phyloP scores from a whole-genome alignment of 202 grass and related monocot species.

The Saccharum hybrid region DNA sequence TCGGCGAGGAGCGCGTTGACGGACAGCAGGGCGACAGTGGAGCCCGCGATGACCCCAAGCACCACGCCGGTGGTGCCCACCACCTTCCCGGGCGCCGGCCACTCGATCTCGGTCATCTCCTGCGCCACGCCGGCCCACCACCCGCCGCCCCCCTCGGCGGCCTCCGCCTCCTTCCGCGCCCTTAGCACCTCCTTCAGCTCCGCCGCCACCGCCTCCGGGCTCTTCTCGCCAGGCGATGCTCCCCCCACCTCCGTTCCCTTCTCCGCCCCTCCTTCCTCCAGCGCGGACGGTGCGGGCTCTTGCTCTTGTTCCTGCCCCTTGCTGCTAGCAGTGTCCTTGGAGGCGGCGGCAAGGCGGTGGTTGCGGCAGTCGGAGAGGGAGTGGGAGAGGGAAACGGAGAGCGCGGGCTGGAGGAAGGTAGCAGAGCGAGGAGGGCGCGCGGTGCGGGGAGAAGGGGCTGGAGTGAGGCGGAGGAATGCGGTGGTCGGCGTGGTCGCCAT shows the following conservation, averaged over 20 bases:
- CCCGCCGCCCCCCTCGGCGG: conserved; percentile 6
- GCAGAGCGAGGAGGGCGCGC: conserved; percentile 4
- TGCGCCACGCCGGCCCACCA: conserved; percentile 65
- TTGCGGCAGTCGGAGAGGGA: conserved; percentile 13
- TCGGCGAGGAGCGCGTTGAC: conserved; percentile 86
- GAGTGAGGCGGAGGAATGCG: conserved; percentile 35
- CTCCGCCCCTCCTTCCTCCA: not conserved
- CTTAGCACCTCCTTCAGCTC: conserved; percentile 83
- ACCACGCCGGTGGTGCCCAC: conserved; percentile 80
- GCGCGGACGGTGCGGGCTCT: conserved; percentile 18
- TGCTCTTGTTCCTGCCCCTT: conserved; percentile 45
- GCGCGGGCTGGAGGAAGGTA: not conserved
- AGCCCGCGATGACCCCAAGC: conserved; percentile 79
- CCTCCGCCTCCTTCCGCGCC: conserved; percentile 58
- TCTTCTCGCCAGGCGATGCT: not conserved
- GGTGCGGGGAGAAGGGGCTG: not conserved
- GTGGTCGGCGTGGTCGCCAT: conserved; percentile 50
- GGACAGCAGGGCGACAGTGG: conserved; percentile 74
- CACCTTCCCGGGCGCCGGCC: conserved; percentile 72
- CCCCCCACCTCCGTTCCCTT: not conserved
- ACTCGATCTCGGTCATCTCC: conserved; percentile 86
- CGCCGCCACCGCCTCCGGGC: conserved; percentile 54
- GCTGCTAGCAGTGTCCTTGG: conserved; percentile 45
- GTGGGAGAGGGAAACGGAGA: not conserved
- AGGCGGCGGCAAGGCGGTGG: conserved; percentile 30